Percentiles rank a stretch among this genome's conserved stretches.
Conservation (phyloP, 306 rosid species). For the Citrullus amarus region DNA sequence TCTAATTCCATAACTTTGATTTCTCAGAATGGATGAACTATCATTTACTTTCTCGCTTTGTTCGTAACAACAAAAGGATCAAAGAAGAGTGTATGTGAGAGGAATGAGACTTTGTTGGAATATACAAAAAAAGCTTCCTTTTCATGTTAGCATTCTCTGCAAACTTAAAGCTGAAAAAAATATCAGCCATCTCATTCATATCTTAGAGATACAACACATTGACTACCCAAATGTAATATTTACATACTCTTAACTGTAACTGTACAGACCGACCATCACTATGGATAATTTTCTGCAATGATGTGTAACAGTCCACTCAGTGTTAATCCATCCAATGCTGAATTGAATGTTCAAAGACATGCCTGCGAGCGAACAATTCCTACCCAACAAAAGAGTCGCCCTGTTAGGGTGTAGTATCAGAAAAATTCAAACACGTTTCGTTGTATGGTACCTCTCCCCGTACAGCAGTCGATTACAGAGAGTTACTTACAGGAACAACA, state of each 20-base stretch:
- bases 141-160: background rate
- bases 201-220: background rate
- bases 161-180: background rate
- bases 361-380: background rate
- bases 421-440: background rate
- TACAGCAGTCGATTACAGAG: background rate
- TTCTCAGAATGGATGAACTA: background rate
- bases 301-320: background rate
- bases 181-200: background rate
- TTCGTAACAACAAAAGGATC: background rate
- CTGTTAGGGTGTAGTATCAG: background rate
- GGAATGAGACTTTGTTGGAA: background rate
- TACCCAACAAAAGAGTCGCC: background rate
- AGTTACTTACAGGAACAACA: background rate
- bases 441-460: background rate
- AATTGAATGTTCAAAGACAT: background rate
- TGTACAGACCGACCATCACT: constrained; percentile 1
- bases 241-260: constrained; percentile 7
- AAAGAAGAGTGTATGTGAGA: background rate
- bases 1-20: background rate
- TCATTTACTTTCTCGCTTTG: background rate
- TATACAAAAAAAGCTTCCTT: background rate
- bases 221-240: background rate
- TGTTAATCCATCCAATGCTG: background rate
- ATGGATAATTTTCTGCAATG: background rate